Evolutionary conservation across 768 basidiomycete species (phyloP), one percentile per base, ranked within the genome.

Genomic region (Lactarius pseudohatsudake): DNA sequence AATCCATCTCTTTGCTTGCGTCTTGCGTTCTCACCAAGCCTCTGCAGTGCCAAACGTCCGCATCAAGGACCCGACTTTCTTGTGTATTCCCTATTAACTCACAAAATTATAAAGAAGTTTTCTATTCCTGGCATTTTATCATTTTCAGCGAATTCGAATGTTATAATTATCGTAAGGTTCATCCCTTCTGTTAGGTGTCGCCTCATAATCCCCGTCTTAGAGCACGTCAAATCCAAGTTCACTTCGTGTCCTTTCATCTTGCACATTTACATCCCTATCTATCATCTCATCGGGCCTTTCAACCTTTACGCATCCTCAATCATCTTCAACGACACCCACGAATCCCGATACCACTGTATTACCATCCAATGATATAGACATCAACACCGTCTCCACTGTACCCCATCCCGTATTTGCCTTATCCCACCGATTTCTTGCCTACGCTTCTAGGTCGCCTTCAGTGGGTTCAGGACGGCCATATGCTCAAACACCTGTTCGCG

Each of bases 361-460:
- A 77, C 69, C 75, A 77, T 70, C 75, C 72, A 72, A 69, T 66
- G 69, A 65, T 45, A n/a, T 61, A 66, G 57, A 61, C 65, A 50
- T 32, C 2, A 57, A 69, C 43, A 10, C 7, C 13, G 18, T 57
- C 38, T 40, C 53, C 16, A 20, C 53, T 36, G 9, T 28, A 38
- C 80, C 80, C 1, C 75, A 70, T n/a, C 85, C 90, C 1, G 76
- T 88, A 11, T 90, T 85, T 72, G 79, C 86, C 3, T 77, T 89
- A 22, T 86, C 86, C 15, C 75, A 80, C 41, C 86, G 89, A 11
- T 82, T 92, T 30, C 78, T 91, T 16, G 88, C 86, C 4, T 90
- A 83, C 69, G 81, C 84, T 10, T 76, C 78, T n/a, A 77, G 75
- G 11, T 72, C 77, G 36, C 73, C 79, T 18, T 65, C 61, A 38